Percentiles rank a stretch among this genome's conserved stretches.
These are phyloP conservation scores for Fusarium stilboides DNA, from an alignment of 2,329 filamentous ascomycete genomes.

Conservation along the genomic window DNA sequence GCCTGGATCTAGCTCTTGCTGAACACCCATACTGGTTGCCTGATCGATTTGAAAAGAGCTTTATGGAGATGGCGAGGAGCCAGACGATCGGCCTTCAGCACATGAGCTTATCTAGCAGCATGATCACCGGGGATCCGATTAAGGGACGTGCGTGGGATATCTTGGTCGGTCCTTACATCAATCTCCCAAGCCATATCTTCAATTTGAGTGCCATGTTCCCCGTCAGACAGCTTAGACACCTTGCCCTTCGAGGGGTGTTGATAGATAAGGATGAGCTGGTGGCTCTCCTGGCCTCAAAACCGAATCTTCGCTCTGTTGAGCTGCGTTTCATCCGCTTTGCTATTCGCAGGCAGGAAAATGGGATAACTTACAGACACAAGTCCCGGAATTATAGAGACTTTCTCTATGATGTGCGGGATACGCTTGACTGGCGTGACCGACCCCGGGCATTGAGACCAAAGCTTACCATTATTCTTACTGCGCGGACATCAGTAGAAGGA, in stretches of 20 bases:
- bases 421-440: neutral
- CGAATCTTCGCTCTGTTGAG: conserved; percentile 51
- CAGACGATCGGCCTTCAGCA: conserved; percentile 45
- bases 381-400: neutral
- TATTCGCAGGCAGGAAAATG: conserved; percentile 22
- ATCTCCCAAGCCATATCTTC: conserved; percentile 21
- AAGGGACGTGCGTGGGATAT: neutral
- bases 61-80: conserved; percentile 50
- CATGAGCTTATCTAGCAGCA: conserved; percentile 34
- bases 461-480: neutral
- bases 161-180: no score
- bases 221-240: conserved; percentile 50
- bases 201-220: conserved; percentile 50
- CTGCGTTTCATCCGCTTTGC: conserved; percentile 45
- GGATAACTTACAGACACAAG: neutral
- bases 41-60: no score
- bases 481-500: fast-evolving
- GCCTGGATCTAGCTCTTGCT: neutral
- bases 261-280: conserved; percentile 50
- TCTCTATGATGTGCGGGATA: conserved; percentile 3
- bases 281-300: conserved; percentile 47
- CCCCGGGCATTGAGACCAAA: neutral
- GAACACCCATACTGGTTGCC: no score
- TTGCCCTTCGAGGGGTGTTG: conserved; percentile 50
- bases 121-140: neutral